phyloP scores from a whole-genome alignment of 192 early-diverging fungal genomes.

The Gonapodya sp. region DNA sequence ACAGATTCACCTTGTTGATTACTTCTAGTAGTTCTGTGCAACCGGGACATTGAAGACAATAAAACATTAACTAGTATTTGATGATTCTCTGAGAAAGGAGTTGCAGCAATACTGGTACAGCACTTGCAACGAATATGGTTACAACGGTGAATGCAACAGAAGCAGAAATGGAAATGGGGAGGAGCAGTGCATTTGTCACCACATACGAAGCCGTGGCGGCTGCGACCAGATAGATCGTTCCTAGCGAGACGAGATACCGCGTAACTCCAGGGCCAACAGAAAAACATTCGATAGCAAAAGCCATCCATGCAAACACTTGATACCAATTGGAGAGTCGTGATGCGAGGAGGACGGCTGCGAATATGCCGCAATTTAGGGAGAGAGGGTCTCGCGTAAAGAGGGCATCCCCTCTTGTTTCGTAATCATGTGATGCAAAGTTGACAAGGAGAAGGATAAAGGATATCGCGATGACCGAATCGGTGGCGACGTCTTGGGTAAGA shows the following conservation, averaged over 20 bases:
- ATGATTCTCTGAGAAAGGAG: neutral
- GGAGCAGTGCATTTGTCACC: neutral
- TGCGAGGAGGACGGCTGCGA: neutral
- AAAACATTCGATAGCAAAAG: neutral
- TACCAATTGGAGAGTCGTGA: neutral
- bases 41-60: too few relatives aligned
- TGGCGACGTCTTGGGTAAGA: neutral
- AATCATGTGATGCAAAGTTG: neutral
- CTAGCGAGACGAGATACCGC: neutral
- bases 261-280: neutral
- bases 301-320: neutral
- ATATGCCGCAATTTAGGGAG: neutral
- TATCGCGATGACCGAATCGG: neutral
- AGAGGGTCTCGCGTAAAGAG: neutral
- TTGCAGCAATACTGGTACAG: neutral
- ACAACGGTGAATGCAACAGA: neutral
- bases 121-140: neutral
- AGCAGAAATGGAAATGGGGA: neutral
- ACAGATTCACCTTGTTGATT: neutral
- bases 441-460: neutral
- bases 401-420: neutral
- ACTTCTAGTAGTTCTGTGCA: too few relatives aligned
- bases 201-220: neutral
- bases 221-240: too few relatives aligned
- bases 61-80: too few relatives aligned